Evolutionary conservation across 108 stramenopile species (phyloP), one percentile per base, ranked within the genome.

Genomic region (Epipyxis sp.): DNA sequence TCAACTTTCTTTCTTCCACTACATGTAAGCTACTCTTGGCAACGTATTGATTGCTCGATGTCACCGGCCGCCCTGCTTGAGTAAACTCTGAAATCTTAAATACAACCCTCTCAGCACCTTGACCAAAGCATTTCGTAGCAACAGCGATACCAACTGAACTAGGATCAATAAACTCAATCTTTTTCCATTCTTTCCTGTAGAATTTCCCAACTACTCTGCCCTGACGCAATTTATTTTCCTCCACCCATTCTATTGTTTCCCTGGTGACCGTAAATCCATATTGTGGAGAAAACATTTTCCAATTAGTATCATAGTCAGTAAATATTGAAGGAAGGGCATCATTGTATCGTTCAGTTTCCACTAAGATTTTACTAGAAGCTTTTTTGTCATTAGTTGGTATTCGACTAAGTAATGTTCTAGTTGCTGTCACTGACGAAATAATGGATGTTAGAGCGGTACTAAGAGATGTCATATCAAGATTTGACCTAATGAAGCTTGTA

Each of bases 101-200:
- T 20, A 50, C 46, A 13, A 50, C 20, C 20, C 46, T 50, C 46
- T 50, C 46, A 50, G 46, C 46, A 13, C 46, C 46, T 50, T 50
- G 13, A 50, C 46, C 46, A 50, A 50, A 50, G 20, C 20, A 50
- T 13, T 6, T 20, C 20, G 13, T 50, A 20, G 13, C 20, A 6
- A 50, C 46, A 20, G 46, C 46, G 46, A 50, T 50, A 20, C 46
- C 46, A 6, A 50, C 46, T 50, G 46, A 6, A 50, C 20, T 20
- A 13, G 46, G 46, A 20, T 50, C 13, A 13, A 13, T 6, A 20
- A 50, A 50, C 6, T 6, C 13, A 50, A 20, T 20, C 6, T 20
- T 50, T 50, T 50, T 50, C 46, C 46, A 50, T 50, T 20, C 46
- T n/a, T n/a, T n/a, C n/a, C n/a, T n/a, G n/a, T n/a, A n/a, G n/a